Conservation (phyloP, 2,329 filamentous ascomycete genomes). For the Aspergillus tanneri region DNA sequence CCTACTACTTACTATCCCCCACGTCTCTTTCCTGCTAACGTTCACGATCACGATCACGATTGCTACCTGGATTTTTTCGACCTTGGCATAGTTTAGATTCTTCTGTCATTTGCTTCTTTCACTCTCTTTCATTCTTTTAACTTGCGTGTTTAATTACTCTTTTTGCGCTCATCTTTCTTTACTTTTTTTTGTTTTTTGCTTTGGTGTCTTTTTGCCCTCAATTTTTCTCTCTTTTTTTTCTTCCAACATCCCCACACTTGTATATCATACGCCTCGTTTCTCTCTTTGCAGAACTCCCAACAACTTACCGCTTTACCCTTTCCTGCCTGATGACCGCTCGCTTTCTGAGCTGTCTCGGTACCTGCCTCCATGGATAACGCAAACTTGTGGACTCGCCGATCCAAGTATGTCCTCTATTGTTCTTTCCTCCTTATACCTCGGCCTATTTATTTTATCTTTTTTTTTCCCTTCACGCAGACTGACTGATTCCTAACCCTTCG, state of each 20-base stretch:
- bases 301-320: constrained; percentile 20
- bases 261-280: constrained; percentile 6
- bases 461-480: constrained; percentile 7
- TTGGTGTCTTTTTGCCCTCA: constrained; percentile 1
- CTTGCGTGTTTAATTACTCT: constrained; percentile 9
- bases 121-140: constrained; percentile 10
- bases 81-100: constrained; percentile 7
- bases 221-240: constrained; percentile 13
- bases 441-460: constrained; percentile 1
- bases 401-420: constrained; percentile 43
- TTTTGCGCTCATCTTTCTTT: constrained; percentile 3
- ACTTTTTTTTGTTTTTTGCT: constrained; percentile 1
- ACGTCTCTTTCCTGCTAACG: constrained; percentile 12
- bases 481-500: background rate
- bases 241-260: constrained; percentile 4
- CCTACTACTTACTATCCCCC: background rate
- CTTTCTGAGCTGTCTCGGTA: constrained; percentile 37
- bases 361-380: constrained; percentile 49
- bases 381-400: constrained; percentile 51
- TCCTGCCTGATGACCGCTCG: constrained; percentile 38
- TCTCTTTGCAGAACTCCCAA: constrained; percentile 17
- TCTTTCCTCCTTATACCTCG: background rate
- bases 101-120: constrained; percentile 5
- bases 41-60: constrained; percentile 28
- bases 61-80: constrained; percentile 13